Percentiles rank a stretch among this genome's conserved stretches.
Conservation (phyloP, 768 basidiomycete genomes). For the Mycena crocata region DNA sequence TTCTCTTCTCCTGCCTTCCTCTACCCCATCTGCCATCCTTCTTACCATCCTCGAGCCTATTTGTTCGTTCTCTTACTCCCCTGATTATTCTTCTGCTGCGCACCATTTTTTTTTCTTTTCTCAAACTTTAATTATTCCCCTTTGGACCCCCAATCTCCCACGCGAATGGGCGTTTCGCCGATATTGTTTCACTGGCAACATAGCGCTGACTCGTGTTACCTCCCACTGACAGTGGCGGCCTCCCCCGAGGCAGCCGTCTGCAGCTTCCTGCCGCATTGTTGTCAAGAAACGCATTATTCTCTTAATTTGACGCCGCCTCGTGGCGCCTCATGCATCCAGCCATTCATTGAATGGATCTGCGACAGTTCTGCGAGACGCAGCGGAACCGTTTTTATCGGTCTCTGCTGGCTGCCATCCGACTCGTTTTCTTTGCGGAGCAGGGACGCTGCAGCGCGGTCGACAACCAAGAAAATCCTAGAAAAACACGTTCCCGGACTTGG, state of each 20-base stretch:
- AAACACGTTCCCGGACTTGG: no score
- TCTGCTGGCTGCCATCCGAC: no score
- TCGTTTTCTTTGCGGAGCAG: no score
- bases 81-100: neutral
- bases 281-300: slow-evolving; percentile 27
- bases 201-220: neutral
- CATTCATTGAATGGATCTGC: slow-evolving; percentile 5
- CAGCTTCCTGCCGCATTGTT: slow-evolving; percentile 5
- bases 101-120: neutral
- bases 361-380: neutral
- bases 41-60: neutral
- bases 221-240: slow-evolving; percentile 9
- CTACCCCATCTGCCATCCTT: neutral
- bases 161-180: slow-evolving; percentile 6
- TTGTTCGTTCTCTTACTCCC: neutral
- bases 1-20: neutral
- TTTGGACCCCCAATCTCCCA: slow-evolving; percentile 4
- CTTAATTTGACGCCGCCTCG: slow-evolving; percentile 27
- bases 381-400: slow-evolving; percentile 29
- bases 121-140: slow-evolving; percentile 1
- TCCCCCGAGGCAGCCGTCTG: slow-evolving; percentile 20
- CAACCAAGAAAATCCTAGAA: no score
- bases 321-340: slow-evolving; percentile 20
- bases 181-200: slow-evolving; percentile 1
- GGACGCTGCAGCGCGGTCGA: no score